Evolutionary conservation across 1,284 basidiomycete genomes (phyloP).

Genomic region (Marasmius tenuissimus): DNA sequence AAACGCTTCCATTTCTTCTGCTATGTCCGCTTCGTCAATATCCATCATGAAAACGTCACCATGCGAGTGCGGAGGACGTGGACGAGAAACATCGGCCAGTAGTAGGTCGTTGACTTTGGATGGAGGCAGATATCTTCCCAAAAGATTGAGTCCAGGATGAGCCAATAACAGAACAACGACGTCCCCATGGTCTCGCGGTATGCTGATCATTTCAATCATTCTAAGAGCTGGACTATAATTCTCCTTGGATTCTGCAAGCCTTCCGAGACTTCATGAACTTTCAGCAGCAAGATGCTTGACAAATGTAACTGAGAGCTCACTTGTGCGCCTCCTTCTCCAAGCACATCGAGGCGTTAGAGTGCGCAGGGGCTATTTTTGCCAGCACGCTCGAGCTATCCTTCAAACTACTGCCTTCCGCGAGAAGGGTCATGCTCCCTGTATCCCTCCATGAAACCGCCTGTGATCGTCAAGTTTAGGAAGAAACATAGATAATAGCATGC

Average conservation of each 20-base stretch:
- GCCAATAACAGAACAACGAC: conserved; percentile 62
- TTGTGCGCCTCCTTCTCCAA: conserved; percentile 71
- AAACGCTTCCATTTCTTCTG: conserved; percentile 56
- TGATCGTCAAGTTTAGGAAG: neutral
- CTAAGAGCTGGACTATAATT: conserved; percentile 52
- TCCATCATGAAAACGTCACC: conserved; percentile 53
- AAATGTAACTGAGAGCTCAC: conserved; percentile 36
- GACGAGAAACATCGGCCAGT: conserved; percentile 51
- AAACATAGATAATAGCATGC: neutral
- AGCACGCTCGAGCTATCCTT: conserved; percentile 68
- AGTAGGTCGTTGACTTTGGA: conserved; percentile 67
- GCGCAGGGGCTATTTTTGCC: conserved; percentile 69
- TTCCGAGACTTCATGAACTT: conserved; percentile 45
- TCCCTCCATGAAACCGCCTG: conserved; percentile 67
- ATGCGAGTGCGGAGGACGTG: conserved; percentile 40
- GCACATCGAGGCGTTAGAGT: conserved; percentile 69
- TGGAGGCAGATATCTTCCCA: conserved; percentile 65
- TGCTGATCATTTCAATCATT: conserved; percentile 64
- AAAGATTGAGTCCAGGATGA: conserved; percentile 66
- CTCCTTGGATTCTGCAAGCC: conserved; percentile 49
- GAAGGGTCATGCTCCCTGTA: conserved; percentile 65
- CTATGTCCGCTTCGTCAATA: conserved; percentile 43
- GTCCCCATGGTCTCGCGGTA: conserved; percentile 62
- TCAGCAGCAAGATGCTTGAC: neutral
- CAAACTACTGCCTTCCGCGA: conserved; percentile 66